Evolutionary conservation across 2,329 filamentous ascomycete species (phyloP), one percentile per base, ranked within the genome.

Genomic region (Akanthomyces uredinophilus): DNA sequence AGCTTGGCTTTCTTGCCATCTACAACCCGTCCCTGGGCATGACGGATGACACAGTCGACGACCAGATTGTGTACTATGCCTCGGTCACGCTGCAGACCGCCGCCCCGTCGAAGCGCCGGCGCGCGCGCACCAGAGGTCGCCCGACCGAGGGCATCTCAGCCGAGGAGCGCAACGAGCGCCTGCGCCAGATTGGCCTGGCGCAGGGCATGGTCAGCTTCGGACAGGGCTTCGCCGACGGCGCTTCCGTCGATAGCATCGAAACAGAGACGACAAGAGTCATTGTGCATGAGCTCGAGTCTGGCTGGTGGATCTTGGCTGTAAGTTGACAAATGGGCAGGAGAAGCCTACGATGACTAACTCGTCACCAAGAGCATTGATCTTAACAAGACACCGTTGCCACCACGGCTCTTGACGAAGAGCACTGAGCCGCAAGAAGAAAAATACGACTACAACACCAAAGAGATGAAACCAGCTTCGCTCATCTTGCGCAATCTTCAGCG

Each of bases 131-230:
- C 8, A 74, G 74, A 35, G 73, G 74, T 32, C 49, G 59, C 20
- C 77, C 78, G 1, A 78, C 75, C 14, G 77, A 79, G 37, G 72
- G 73, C 58, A 66, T 82, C 32, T 81, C 81, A 2, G 76, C 83
- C 54, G 86, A 91, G 66, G 87, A 92, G 70, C 86, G 87, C 71
- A 95, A 98, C 75, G 90, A 96, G 77, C 89, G 88, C 68, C 79
- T 98, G 69, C 86, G 95, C 66, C 93, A 97, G 79, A 92, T 99
- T 72, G 95, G 95, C 43, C 85, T 99, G 65, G 95, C 95, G 46
- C 95, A 99, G 78, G 95, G 93, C 72, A 96, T 98, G 89, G 89
- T 96, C 63, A 90, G 88, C 72, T 99, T 99, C 77, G 90, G 91
- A 69, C 89, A 87, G 71, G 93, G 87, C 69, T 99, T 99, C 75